These are phyloP conservation scores for Nyctanthes arbortristis DNA, from an alignment of 257 asterid genomes.

Conservation along the genomic window DNA sequence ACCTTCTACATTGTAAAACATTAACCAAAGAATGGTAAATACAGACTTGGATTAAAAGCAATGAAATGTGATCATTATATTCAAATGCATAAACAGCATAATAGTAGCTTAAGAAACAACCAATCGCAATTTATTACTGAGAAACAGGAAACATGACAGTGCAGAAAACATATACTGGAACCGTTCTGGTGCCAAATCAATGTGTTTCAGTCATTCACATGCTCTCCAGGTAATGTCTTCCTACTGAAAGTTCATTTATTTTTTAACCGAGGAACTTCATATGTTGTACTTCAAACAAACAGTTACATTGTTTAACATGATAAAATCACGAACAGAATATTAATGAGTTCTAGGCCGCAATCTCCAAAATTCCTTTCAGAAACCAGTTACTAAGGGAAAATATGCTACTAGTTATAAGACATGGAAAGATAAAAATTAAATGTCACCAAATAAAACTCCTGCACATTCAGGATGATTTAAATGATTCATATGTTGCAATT, in stretches of 20 bases:
- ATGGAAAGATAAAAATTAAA: neutral
- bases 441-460: neutral
- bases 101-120: neutral
- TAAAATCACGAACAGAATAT: neutral
- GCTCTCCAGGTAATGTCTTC: neutral
- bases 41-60: conserved; percentile 1
- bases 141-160: neutral
- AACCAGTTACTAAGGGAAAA: neutral
- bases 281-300: neutral
- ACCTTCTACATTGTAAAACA: conserved; percentile 58
- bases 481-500: neutral
- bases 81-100: neutral
- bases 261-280: neutral
- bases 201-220: neutral
- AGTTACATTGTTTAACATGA: neutral
- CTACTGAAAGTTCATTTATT: neutral
- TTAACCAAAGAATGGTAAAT: conserved; percentile 21
- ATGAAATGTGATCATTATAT: neutral
- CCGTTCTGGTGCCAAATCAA: neutral
- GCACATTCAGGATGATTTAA: neutral
- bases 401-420: neutral
- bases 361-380: neutral
- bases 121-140: neutral
- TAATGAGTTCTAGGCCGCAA: neutral
- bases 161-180: neutral